These are phyloP conservation scores for Cucumis variabilis DNA, from an alignment of 331 rosid species.

Conservation along the genomic window DNA sequence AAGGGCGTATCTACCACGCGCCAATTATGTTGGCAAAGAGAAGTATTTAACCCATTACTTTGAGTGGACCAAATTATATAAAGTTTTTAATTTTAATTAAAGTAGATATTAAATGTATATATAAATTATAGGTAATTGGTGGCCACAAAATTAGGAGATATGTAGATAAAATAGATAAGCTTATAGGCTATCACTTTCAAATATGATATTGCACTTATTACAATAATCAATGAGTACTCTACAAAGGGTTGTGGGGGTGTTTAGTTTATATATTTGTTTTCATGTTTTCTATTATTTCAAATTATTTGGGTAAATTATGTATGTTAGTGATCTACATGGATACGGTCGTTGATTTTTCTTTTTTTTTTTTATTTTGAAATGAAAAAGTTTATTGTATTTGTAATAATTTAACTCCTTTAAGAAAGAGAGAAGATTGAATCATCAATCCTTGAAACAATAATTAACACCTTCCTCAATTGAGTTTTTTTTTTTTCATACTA, in stretches of 20 bases:
- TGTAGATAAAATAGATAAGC: slow-evolving; percentile 7
- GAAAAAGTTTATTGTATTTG: too few species aligned
- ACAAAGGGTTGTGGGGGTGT: background rate
- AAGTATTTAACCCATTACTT: background rate
- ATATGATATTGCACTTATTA: slow-evolving; percentile 6
- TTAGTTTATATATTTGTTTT: background rate
- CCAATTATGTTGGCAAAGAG: background rate
- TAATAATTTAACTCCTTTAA: too few species aligned
- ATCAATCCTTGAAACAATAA: too few species aligned
- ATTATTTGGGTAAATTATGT: too few species aligned
- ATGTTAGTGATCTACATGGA: too few species aligned
- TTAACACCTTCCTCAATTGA: too few species aligned
- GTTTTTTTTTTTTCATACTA: too few species aligned
- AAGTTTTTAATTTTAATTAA: background rate
- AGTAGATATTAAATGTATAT: background rate
- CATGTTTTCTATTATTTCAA: too few species aligned
- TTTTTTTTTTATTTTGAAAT: too few species aligned
- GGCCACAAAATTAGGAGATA: slow-evolving; percentile 18
- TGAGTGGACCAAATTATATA: background rate
- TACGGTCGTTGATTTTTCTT: too few species aligned
- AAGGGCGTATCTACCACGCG: background rate
- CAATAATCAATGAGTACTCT: background rate
- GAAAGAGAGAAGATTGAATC: too few species aligned
- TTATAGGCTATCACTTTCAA: background rate
- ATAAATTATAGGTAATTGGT: background rate